phyloP scores from a whole-genome alignment of 768 basidiomycete genomes.

The Mycena crocata region DNA sequence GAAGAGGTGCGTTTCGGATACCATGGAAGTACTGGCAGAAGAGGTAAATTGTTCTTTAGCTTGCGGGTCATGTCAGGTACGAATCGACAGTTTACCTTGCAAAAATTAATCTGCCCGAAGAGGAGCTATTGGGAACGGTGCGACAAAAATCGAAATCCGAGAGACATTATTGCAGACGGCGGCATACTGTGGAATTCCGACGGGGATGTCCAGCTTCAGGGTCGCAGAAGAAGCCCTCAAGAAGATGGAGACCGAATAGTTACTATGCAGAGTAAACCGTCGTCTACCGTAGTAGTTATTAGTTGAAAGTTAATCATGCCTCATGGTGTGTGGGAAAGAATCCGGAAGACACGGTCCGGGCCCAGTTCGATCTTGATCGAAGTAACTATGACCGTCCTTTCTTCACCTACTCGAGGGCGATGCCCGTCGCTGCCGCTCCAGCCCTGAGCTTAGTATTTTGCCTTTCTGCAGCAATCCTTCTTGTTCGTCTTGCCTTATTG shows the following conservation, averaged over 20 bases:
- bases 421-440: slow-evolving; percentile 2
- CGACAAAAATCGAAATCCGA: slow-evolving; percentile 55
- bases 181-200: slow-evolving; percentile 56
- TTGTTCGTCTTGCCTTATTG: slow-evolving; percentile 5
- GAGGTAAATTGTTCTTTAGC: slow-evolving; percentile 35
- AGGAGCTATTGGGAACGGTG: slow-evolving; percentile 58
- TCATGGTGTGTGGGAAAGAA: too few relatives aligned
- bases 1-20: slow-evolving; percentile 48
- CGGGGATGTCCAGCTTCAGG: slow-evolving; percentile 56
- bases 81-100: background rate
- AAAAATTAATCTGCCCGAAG: slow-evolving; percentile 33
- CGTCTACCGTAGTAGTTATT: too few relatives aligned
- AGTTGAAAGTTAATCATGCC: too few relatives aligned
- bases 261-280: background rate
- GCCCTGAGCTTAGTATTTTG: slow-evolving; percentile 13
- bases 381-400: background rate
- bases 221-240: slow-evolving; percentile 52
- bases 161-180: slow-evolving; percentile 57
- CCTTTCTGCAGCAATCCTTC: slow-evolving; percentile 16
- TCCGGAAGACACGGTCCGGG: too few relatives aligned
- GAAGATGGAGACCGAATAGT: slow-evolving; percentile 44
- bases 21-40: background rate
- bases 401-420: background rate
- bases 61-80: slow-evolving; percentile 52
- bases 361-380: too few relatives aligned